phyloP scores from a whole-genome alignment of 768 basidiomycete genomes.

The Boletellus sp. region DNA sequence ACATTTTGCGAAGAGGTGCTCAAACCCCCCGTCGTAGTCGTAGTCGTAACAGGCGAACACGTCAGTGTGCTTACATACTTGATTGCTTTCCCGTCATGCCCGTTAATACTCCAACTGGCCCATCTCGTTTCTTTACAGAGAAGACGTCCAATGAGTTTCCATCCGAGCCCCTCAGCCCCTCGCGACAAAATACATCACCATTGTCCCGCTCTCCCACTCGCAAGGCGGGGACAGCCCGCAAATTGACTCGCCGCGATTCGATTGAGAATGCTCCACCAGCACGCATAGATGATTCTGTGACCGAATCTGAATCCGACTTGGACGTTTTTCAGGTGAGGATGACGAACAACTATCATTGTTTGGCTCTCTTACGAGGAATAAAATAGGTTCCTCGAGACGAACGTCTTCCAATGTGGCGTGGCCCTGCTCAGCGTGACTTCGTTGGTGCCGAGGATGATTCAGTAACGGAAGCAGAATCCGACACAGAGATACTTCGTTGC shows the following conservation, averaged over 20 bases:
- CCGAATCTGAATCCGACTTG: constrained; percentile 31
- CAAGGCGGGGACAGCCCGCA: neutral
- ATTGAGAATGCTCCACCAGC: constrained; percentile 4
- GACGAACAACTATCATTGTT: neutral
- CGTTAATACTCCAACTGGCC: neutral
- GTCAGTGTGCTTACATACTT: neutral
- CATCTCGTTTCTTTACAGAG: neutral
- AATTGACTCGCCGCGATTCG: neutral
- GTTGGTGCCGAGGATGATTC: constrained; percentile 23
- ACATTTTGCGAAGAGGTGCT: neutral
- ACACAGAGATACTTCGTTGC: constrained; percentile 23
- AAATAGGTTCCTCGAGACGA: neutral
- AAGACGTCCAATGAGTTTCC: neutral
- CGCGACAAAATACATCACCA: neutral
- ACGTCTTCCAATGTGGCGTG: neutral
- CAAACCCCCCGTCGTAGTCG: neutral
- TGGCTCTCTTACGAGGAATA: neutral
- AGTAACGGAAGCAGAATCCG: constrained; percentile 33
- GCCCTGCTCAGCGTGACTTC: neutral
- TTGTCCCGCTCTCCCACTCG: constrained; percentile 1
- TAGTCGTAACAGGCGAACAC: neutral
- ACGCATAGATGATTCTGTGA: constrained; percentile 25
- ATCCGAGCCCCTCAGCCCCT: neutral
- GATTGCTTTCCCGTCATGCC: constrained; percentile 5
- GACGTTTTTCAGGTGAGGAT: constrained; percentile 10